Base-by-base conservation (phyloP, 345 rosid genomes). In the Lagerstroemia speciosa region DNA sequence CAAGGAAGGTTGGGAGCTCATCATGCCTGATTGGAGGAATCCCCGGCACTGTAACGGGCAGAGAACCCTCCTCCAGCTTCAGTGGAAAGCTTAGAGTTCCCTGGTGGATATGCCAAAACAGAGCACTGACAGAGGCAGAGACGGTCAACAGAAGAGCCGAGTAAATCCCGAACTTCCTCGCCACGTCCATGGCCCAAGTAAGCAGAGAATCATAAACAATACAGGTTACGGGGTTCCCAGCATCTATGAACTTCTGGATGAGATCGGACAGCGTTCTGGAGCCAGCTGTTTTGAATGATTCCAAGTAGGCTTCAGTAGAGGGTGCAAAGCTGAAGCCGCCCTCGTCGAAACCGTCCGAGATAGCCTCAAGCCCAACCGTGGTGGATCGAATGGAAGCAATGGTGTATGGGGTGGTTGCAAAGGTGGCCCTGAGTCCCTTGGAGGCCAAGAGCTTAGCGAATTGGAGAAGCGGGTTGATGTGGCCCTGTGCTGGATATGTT, bases 401-500 rank as follows among this genome's bases (percentile, higher is more conserved):
- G 19, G 89, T 81, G 86, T 84, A 89, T 32, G 67, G 80, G 41
- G 96, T 86, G 36, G 90, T 87, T 81, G 87, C 96, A 29, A 91
- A 48, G 0, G 97, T 89, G 53, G 84, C 86, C 62, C 78, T 86
- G 48, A 89, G 72, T 15, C 85, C 91, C 74, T 85, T 84, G 32
- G 89, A 84, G 67, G 85, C 87, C 10, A 91, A 70, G 52, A 86
- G 89, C 73, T 87, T 86, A 1, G 90, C 91, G 62, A 89, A 87
- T 43, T 87, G 90, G 75, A 87, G 83, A 74, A 83, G 83, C 3
- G 97, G 93, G 81, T 89, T 89, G 15, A 89, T 83, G 81, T 89
- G 96, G 68, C 97, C 97, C 79, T 89, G 93, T 74, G 86, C 78
- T 48, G 95, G 95, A 65, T 85, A 91, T 20, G 95, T 87, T 32